phyloP scores from a whole-genome alignment of 768 basidiomycete genomes.

The Tephrocybe sp. region DNA sequence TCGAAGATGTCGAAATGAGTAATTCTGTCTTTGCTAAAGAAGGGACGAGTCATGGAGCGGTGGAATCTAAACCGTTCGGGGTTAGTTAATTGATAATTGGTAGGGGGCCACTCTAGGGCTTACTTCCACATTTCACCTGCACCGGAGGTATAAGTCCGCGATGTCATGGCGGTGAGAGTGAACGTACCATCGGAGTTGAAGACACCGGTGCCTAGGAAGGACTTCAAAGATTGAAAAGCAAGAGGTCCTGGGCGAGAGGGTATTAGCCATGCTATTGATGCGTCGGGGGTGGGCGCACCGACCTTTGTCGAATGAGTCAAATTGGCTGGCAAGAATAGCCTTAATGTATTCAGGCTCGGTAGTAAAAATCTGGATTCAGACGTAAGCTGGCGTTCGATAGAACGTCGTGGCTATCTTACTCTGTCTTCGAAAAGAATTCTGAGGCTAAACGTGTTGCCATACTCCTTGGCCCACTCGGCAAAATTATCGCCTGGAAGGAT shows the following conservation, averaged over 20 bases:
- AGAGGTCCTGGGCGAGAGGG: constrained; percentile 20
- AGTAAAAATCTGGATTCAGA: constrained; percentile 35
- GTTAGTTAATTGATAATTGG: not conserved
- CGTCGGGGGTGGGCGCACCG: not conserved
- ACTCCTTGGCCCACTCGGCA: constrained; percentile 20
- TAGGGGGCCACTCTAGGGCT: constrained; percentile 12
- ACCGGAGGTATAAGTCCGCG: not conserved
- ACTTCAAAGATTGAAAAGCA: constrained; percentile 25
- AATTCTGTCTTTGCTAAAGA: constrained; percentile 63
- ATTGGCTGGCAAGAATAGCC: constrained; percentile 46
- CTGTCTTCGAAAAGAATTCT: constrained; percentile 30
- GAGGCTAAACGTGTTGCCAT: constrained; percentile 25
- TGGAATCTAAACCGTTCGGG: constrained; percentile 46
- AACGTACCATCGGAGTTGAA: constrained; percentile 59
- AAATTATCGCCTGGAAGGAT: constrained; percentile 27
- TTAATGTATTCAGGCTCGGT: constrained; percentile 50
- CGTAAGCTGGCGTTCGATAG: not conserved
- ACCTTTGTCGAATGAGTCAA: constrained; percentile 48
- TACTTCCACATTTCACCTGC: constrained; percentile 74
- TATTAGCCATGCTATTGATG: constrained; percentile 1
- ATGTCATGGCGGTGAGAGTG: not conserved
- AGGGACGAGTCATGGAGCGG: constrained; percentile 67
- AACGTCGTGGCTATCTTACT: constrained; percentile 16
- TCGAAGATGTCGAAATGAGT: constrained; percentile 66
- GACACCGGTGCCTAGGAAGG: constrained; percentile 54